These are phyloP conservation scores for Capsicum chinense DNA, from an alignment of 257 asterid genomes.

Conservation along the genomic window DNA sequence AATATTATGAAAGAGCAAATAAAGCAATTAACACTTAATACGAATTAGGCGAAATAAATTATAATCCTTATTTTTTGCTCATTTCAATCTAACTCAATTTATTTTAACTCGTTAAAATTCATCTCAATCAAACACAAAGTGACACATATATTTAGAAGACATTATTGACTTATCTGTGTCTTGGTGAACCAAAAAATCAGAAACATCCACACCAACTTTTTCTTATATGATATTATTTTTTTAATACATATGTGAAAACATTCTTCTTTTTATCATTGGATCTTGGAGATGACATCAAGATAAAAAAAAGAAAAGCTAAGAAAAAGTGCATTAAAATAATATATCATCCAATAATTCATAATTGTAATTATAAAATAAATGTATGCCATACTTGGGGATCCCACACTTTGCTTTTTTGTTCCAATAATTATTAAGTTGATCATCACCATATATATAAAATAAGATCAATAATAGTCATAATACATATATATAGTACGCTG, in stretches of 20 bases:
- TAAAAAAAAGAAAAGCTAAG: not conserved
- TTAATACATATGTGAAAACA: not conserved
- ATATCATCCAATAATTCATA: slow-evolving; percentile 18
- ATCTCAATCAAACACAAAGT: too few species aligned
- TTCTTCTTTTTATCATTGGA: slow-evolving; percentile 25
- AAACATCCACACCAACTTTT: slow-evolving; percentile 5
- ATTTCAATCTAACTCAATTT: too few species aligned
- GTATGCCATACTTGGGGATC: not conserved
- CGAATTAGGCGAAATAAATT: too few species aligned
- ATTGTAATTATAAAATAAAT: not conserved
- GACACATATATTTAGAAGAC: not conserved
- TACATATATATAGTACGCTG: not conserved
- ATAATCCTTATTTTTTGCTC: too few species aligned
- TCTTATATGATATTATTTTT: not conserved
- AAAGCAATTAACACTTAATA: too few species aligned
- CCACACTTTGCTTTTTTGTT: not conserved
- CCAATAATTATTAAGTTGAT: not conserved
- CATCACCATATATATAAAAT: not conserved
- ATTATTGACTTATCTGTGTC: slow-evolving; percentile 15
- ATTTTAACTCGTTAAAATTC: too few species aligned
- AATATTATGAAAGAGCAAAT: too few species aligned
- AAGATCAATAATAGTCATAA: not conserved
- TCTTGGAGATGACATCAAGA: slow-evolving; percentile 18
- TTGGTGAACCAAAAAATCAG: not conserved
- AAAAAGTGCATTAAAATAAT: slow-evolving; percentile 2